Base-by-base conservation (phyloP, 495 filamentous ascomycete species). In the Alectoria sarmentosa region DNA sequence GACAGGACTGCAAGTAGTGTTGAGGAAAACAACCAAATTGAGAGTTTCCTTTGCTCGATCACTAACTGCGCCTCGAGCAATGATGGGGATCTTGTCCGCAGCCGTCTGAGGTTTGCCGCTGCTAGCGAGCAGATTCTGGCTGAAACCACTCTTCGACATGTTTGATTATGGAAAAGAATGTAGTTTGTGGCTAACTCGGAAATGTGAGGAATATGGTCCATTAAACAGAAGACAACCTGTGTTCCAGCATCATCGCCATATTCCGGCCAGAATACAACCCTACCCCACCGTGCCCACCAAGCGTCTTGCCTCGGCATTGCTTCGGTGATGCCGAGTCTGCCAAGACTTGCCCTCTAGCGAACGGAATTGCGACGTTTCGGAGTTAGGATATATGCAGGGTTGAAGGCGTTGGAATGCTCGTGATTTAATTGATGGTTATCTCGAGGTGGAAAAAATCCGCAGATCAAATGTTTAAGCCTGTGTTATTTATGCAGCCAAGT, bases 1-100 rank as follows among this genome's bases (percentile, higher is more conserved):
- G 36, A 55, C 17, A 9, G 32, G 14, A 49, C 1, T 23, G 32
- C 67, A 58, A 52, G 52, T 63, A 48, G 23, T 15, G 17, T 44
- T 56, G 21, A 57, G 46, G 26, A 23, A 38, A n/a, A 34, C 48
- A 78, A 88, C 86, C 72, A 86, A 70, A 71, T 88, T 85, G 64
- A 89, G 76, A 34, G 83, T 90, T 78, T 88, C 83, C 80, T 84
- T 87, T 54, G 92, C 92, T 66, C 84, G 81, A 37, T 95, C 90
- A 80, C 90, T 91, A 62, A 96, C 89, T 68, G 79, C 80, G 63
- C 74, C 72, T 67, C 81, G 77, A 75, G 87, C 89, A 69, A 90
- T 84, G 69, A 85, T 72, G 1, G 83, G 83, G 58, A 86, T 83
- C 69, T 85, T 83, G 38, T 84, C 80, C n/a, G 71, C 65, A 19